Evolutionary conservation across 495 filamentous ascomycete species (phyloP).

Genomic region (Corynascus novoguineensis): DNA sequence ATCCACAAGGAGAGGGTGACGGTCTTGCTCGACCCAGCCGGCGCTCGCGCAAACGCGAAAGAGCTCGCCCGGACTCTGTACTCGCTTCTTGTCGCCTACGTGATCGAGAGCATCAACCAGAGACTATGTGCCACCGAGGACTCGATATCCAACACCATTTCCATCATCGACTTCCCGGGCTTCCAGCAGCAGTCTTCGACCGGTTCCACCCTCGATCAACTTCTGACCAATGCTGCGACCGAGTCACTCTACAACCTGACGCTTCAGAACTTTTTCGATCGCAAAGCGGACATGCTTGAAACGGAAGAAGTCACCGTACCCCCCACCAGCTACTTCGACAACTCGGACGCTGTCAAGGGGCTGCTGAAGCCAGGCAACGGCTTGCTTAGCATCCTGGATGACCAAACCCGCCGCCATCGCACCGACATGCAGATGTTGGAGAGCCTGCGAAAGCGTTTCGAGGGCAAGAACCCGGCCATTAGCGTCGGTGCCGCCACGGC

Average conservation of each 20-base stretch:
- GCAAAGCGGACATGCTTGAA: slow-evolving; percentile 83
- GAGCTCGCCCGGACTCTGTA: slow-evolving; percentile 91
- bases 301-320: slow-evolving; percentile 85
- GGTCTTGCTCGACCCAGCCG: slow-evolving; percentile 89
- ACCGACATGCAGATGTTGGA: slow-evolving; percentile 87
- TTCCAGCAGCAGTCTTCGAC: slow-evolving; percentile 81
- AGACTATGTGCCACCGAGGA: slow-evolving; percentile 83
- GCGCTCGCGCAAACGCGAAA: slow-evolving; percentile 85
- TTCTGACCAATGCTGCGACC: slow-evolving; percentile 88
- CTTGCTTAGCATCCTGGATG: slow-evolving; percentile 86
- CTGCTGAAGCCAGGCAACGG: slow-evolving; percentile 89
- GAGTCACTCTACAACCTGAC: slow-evolving; percentile 91
- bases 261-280: slow-evolving; percentile 91
- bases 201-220: slow-evolving; percentile 80
- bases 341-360: slow-evolving; percentile 85
- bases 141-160: slow-evolving; percentile 83
- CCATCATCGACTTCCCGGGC: slow-evolving; percentile 92
- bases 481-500: slow-evolving; percentile 61
- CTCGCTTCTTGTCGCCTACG: slow-evolving; percentile 87
- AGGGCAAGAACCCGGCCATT: slow-evolving; percentile 89
- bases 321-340: slow-evolving; percentile 94
- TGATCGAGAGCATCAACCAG: slow-evolving; percentile 90
- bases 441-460: slow-evolving; percentile 83
- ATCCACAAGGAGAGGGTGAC: slow-evolving; percentile 92
- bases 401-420: slow-evolving; percentile 83